Evolutionary conservation across 2,329 filamentous ascomycete genomes (phyloP), one percentile per base, ranked within the genome.

Genomic region (Aspergillus ochraceoroseus): DNA sequence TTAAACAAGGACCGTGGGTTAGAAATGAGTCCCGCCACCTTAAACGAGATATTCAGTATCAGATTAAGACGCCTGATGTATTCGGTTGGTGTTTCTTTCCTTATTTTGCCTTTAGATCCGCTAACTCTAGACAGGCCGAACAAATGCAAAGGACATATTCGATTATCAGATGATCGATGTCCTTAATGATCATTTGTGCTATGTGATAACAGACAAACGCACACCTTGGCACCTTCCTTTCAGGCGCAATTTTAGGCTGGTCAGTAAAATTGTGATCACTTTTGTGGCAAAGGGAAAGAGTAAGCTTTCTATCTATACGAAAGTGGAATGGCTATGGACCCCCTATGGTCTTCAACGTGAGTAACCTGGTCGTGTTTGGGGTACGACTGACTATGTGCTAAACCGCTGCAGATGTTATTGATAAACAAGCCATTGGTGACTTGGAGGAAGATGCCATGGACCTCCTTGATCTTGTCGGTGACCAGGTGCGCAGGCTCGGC

Each of bases 191-290:
- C 85, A 90, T 53, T 67, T 83, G 5, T 83, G 80, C 64, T 84
- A 84, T 54, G 78, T 82, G 26, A 69, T 83, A 14, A 79, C 77
- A 1, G 79, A 83, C 54, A 74, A 74, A 41, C 78, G 78, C 47
- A 74, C 73, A 0, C 78, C 80, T 0, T 94, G 87, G 87, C 87
- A 95, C 68, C 73, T 96, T 25, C 92, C 92, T 8, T 82, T 88
- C 59, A 79, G 83, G 38, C 74, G 80, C 33, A 77, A 80, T 36
- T 94, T 96, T 66, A 82, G 83, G 53, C 71, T 95, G 14, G 79
- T 94, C 42, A 90, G 80, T 51, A 95, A 95, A 65, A 81, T 95
- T 48, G 87, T 95, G 49, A 92, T 98, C 48, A 95, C 92, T 2
- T 87, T 96, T 58, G 76, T 90, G 45, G 82, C 87, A 37, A 96